phyloP scores from a whole-genome alignment of 208 protist species.

The Borovskyia barvae region DNA sequence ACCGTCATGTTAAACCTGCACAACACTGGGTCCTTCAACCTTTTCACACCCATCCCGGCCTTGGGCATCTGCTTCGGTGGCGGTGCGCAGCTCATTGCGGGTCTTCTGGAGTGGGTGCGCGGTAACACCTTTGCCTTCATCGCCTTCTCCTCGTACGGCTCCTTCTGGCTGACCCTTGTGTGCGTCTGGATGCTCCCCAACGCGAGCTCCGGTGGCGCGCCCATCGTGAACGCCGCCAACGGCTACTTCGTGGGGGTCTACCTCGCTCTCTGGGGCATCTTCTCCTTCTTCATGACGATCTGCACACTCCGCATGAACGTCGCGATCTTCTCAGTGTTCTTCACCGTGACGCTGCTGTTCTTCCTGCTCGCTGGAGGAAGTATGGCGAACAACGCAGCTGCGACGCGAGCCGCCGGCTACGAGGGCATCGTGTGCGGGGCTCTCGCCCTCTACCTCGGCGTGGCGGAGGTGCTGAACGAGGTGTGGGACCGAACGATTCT shows the following conservation, averaged over 20 bases:
- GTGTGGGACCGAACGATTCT: slow-evolving; percentile 36
- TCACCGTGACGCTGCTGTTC: slow-evolving; percentile 29
- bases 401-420: slow-evolving; percentile 30
- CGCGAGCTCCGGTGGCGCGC: neutral
- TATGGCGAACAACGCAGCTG: slow-evolving; percentile 15
- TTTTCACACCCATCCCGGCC: slow-evolving; percentile 30
- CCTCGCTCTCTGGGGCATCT: slow-evolving; percentile 21
- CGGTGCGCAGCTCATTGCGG: slow-evolving; percentile 46
- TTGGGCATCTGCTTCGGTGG: slow-evolving; percentile 59
- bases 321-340: slow-evolving; percentile 25
- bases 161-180: slow-evolving; percentile 58
- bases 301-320: slow-evolving; percentile 31
- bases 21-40: slow-evolving; percentile 36
- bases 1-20: slow-evolving; percentile 57
- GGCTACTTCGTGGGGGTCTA: slow-evolving; percentile 20
- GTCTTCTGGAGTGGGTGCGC: slow-evolving; percentile 48
- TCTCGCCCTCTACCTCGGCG: slow-evolving; percentile 50
- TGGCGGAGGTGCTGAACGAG: slow-evolving; percentile 46
- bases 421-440: slow-evolving; percentile 48
- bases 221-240: neutral
- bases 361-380: slow-evolving; percentile 15
- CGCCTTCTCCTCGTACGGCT: slow-evolving; percentile 38
- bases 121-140: slow-evolving; percentile 56
- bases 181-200: slow-evolving; percentile 43
- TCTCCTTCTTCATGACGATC: slow-evolving; percentile 25